These are phyloP conservation scores for Colletotrichum sp. DNA, from an alignment of 2,329 filamentous ascomycete genomes.

Conservation along the genomic window DNA sequence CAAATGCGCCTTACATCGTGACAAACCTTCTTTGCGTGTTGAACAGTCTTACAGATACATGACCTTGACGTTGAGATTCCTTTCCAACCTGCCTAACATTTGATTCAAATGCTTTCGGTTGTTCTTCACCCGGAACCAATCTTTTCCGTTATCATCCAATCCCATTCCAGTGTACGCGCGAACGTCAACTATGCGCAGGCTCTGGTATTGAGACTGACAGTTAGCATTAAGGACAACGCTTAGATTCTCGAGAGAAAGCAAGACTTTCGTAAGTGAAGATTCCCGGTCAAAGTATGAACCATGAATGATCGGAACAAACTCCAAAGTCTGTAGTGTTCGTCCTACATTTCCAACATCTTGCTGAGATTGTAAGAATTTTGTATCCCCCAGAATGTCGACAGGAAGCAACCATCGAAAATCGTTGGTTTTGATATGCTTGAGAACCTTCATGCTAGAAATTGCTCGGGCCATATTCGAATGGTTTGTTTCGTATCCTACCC, in stretches of 20 bases:
- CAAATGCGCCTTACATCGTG: neutral
- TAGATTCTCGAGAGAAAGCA: neutral
- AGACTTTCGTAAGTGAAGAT: neutral
- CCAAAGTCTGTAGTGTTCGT: neutral
- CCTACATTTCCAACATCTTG: neutral
- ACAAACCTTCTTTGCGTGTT: neutral
- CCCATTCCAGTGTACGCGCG: neutral
- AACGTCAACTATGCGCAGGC: neutral
- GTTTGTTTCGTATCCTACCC: neutral
- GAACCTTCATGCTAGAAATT: neutral
- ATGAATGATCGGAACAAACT: neutral
- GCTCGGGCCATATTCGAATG: neutral
- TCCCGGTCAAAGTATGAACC: neutral
- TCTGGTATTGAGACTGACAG: neutral
- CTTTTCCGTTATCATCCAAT: neutral
- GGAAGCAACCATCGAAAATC: neutral
- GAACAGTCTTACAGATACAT: neutral
- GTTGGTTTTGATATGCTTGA: neutral
- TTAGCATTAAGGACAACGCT: neutral
- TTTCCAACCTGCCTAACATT: neutral
- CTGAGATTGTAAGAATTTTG: neutral
- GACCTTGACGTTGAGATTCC: neutral
- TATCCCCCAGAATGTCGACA: neutral
- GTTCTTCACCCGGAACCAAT: neutral
- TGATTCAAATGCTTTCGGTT: neutral